Percentiles rank a stretch among this genome's conserved stretches.
Conservation (phyloP, 345 rosid genomes). For the Gossypium mustelinum region DNA sequence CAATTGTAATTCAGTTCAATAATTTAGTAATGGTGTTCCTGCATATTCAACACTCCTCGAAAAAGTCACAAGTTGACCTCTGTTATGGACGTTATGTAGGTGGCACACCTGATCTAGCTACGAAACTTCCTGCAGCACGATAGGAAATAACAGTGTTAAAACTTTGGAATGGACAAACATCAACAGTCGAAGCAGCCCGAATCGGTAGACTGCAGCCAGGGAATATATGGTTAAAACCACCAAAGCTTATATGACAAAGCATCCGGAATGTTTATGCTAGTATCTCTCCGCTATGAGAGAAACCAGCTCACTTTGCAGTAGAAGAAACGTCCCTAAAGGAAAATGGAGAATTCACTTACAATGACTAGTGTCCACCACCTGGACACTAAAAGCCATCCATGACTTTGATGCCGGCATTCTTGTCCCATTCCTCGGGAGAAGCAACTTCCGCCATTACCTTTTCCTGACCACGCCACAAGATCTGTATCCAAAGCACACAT, state of each 20-base stretch:
- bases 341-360: slow-evolving; percentile 25
- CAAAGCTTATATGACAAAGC: background rate
- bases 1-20: background rate
- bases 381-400: slow-evolving; percentile 31
- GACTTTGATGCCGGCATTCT: slow-evolving; percentile 50
- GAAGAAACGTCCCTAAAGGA: too few species aligned
- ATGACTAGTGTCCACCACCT: background rate
- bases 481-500: slow-evolving; percentile 29
- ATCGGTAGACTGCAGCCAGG: background rate
- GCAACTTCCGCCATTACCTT: slow-evolving; percentile 56
- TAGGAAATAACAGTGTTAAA: background rate
- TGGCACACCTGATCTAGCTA: background rate
- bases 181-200: background rate
- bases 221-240: background rate
- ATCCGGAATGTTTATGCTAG: background rate
- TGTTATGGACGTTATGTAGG: background rate
- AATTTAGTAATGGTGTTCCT: background rate
- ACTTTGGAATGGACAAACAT: background rate
- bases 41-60: background rate
- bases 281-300: background rate
- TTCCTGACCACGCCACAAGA: slow-evolving; percentile 79
- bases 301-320: background rate
- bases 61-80: background rate
- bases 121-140: background rate
- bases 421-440: slow-evolving; percentile 74